A percentile compares a stretch with the other conserved stretches of the same genome.
These are phyloP conservation scores for Aspergillus sp. DNA, from an alignment of 2,329 filamentous ascomycete genomes.

Conservation along the genomic window DNA sequence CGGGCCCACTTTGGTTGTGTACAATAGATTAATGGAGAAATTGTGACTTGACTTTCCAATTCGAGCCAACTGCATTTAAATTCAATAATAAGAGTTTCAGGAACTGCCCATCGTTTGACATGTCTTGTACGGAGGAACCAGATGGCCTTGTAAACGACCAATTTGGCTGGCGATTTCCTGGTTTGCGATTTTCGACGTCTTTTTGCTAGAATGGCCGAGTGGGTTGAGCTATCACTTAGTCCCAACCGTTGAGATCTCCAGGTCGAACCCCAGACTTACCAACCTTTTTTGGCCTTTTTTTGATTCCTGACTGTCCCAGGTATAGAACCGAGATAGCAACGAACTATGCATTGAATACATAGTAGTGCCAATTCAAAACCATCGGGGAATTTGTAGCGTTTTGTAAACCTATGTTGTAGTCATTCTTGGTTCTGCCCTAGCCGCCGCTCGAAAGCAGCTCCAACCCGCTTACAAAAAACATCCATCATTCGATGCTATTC, in stretches of 20 bases:
- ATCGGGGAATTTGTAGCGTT: no score
- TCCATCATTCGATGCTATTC: conserved; percentile 4
- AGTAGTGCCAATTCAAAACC: no score
- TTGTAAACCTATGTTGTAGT: neutral
- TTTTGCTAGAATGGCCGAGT: conserved; percentile 2
- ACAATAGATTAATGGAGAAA: neutral
- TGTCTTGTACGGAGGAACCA: no score
- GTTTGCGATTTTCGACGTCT: neutral
- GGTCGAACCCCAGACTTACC: conserved; percentile 1
- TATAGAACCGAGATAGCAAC: neutral
- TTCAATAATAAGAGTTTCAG: no score
- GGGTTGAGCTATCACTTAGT: neutral
- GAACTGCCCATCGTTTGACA: no score
- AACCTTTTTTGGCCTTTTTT: neutral
- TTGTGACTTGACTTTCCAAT: neutral
- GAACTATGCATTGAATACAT: no score
- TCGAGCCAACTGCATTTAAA: neutral
- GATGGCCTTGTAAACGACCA: no score
- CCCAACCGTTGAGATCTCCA: neutral
- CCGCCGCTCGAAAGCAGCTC: neutral
- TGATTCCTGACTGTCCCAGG: neutral
- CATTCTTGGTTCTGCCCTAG: neutral
- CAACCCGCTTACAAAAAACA: neutral
- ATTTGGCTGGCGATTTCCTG: no score
- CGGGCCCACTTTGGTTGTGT: neutral